A percentile compares a stretch with the other conserved stretches of the same genome.
Evolutionary conservation across 495 filamentous ascomycete genomes (phyloP).

Genomic region (Aspergillus avenaceus): DNA sequence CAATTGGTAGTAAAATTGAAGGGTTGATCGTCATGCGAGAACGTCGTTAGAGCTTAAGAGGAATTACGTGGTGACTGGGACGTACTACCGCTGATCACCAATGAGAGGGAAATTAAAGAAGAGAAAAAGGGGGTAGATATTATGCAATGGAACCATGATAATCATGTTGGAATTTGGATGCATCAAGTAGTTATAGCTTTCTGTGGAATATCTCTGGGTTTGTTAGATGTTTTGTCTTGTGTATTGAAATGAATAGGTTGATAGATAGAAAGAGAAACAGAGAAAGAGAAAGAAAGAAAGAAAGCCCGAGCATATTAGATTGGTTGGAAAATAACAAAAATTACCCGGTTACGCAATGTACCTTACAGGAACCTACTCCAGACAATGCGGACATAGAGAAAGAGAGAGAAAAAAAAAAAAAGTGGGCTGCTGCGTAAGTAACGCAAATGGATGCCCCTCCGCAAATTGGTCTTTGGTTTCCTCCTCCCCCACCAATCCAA

Average conservation of each 20-base stretch:
- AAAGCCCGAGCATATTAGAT: no score
- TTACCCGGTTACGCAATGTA: neutral
- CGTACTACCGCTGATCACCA: neutral
- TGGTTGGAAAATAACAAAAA: neutral
- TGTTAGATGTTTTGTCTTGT: no score
- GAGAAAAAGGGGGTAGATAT: neutral
- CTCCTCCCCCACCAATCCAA: slow-evolving; percentile 1
- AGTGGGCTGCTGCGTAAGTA: no score
- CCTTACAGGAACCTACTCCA: neutral
- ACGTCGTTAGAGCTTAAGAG: neutral
- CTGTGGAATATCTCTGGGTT: no score
- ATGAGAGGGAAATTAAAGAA: neutral
- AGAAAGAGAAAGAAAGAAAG: no score
- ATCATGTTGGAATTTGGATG: no score
- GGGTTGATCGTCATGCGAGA: neutral
- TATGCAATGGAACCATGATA: neutral
- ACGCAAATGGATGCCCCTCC: neutral
- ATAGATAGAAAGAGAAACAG: no score
- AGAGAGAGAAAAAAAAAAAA: no score
- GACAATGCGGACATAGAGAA: neutral
- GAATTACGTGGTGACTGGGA: neutral
- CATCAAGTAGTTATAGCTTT: no score
- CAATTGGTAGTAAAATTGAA: neutral
- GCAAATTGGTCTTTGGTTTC: neutral
- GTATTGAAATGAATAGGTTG: no score